phyloP scores from a whole-genome alignment of 2,329 filamentous ascomycete genomes.

The Thielaviopsis euricoi region DNA sequence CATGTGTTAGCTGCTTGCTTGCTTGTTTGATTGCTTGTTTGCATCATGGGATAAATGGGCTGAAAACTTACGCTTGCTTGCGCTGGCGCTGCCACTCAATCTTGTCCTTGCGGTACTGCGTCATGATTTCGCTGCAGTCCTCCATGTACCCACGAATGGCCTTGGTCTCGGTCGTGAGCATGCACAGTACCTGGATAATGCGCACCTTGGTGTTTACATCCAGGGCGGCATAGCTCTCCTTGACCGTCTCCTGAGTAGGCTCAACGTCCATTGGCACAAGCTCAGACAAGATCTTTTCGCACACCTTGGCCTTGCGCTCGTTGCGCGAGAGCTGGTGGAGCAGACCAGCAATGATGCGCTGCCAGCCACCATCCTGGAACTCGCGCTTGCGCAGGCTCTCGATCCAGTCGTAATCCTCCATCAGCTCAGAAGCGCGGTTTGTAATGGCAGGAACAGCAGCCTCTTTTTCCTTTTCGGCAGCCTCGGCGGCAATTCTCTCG shows the following conservation, averaged over 20 bases:
- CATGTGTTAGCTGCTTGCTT: constrained; percentile 17
- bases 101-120: constrained; percentile 83
- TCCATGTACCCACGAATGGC: constrained; percentile 79
- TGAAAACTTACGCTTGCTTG: constrained; percentile 39
- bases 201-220: constrained; percentile 71
- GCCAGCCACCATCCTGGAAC: constrained; percentile 80
- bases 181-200: constrained; percentile 69
- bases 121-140: constrained; percentile 87
- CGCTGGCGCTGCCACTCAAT: constrained; percentile 78
- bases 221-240: constrained; percentile 53
- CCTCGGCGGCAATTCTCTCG: constrained; percentile 46
- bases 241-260: constrained; percentile 58
- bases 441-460: constrained; percentile 31
- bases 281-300: constrained; percentile 62
- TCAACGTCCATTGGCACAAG: constrained; percentile 67
- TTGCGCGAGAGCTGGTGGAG: constrained; percentile 71
- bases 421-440: constrained; percentile 61
- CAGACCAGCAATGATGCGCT: constrained; percentile 73
- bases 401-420: constrained; percentile 66
- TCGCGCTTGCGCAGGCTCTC: constrained; percentile 68
- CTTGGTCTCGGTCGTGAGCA: constrained; percentile 74
- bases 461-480: constrained; percentile 34
- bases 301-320: constrained; percentile 50
- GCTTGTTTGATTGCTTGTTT: constrained; percentile 4
- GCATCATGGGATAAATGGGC: neutral